Evolutionary conservation across 306 rosid genomes (phyloP), one percentile per base, ranked within the genome.

Genomic region (Gleditsia sinensis): DNA sequence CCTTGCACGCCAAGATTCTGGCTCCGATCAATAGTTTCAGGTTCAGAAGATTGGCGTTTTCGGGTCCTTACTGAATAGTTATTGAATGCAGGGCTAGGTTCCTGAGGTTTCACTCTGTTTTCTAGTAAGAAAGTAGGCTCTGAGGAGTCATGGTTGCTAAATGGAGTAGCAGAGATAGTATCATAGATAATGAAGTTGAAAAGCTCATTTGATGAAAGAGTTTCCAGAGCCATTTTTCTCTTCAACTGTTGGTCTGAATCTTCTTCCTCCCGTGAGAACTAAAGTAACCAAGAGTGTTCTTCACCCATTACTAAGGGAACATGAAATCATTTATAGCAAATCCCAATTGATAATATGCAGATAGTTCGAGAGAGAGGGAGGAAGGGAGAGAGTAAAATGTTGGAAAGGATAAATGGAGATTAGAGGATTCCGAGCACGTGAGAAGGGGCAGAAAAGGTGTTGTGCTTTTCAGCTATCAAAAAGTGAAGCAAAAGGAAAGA

Each of bases 131-230:
- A 69, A 72, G 48, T 24, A 64, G 78, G 34, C 25, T 54, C 84
- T 6, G 88, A 61, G 54, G 83, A 61, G 40, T 39, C 79, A 33
- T 65, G 85, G 75, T 39, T 50, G 88, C 54, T 55, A 82, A 55
- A 75, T 39, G 96, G 92, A 14, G 88, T 80, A 9, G 96, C 96
- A 12, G 90, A 85, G 79, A 91, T 88, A 9, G 96, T 89, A 23
- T 94, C 96, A 72, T 91, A 87, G 89, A 91, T 80, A 25, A 94
- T 79, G 85, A 86, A 87, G 79, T 89, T 93, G 67, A 88, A 85
- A 10, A 83, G 83, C 50, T 91, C 96, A 72, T 78, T 86, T 37
- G 95, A 83, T 17, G 88, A 21, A 80, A 84, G 81, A 75, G 96
- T 83, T 80, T 91, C 93, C 53, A 91, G 78, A 62, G 90, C 85